phyloP scores from a whole-genome alignment of 1,284 basidiomycete species.

The Sporisorium exsertum region DNA sequence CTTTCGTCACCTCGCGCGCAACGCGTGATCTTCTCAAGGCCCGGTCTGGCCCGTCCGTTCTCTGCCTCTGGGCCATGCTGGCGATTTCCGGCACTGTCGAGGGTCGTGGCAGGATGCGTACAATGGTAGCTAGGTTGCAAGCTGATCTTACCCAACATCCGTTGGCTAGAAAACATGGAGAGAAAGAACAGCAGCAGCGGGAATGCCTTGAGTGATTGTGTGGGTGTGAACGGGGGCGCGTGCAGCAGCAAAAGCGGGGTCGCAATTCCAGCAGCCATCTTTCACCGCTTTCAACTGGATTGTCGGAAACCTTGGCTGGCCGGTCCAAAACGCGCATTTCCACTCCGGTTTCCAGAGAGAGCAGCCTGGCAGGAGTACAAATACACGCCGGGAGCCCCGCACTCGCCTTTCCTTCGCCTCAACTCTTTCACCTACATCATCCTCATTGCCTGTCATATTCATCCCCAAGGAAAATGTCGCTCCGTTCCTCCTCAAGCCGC shows the following conservation, averaged over 20 bases:
- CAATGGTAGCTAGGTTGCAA: no score
- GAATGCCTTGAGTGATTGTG: no score
- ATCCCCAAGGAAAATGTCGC: constrained; percentile 30
- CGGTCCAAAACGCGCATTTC: not conserved
- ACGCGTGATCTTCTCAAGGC: not conserved
- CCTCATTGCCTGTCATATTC: not conserved
- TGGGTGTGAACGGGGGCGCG: no score
- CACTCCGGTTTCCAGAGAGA: no score
- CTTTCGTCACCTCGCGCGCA: constrained; percentile 7
- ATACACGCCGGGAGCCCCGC: not conserved
- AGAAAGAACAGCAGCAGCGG: no score
- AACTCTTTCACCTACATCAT: not conserved
- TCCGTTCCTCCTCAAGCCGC: constrained; percentile 41
- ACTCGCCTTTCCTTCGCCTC: not conserved
- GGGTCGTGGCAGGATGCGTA: no score
- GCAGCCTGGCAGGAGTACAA: not conserved
- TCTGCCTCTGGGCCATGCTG: no score
- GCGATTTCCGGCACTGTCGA: no score
- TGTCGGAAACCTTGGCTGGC: not conserved
- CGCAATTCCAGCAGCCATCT: not conserved
- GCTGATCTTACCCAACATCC: no score
- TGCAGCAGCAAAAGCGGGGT: not conserved
- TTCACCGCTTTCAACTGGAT: not conserved
- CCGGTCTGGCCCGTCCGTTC: constrained; percentile 24
- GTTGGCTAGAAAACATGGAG: no score